These are phyloP conservation scores for Oryza meyeriana DNA, from an alignment of 176 grass and related monocot genomes.

Conservation along the genomic window DNA sequence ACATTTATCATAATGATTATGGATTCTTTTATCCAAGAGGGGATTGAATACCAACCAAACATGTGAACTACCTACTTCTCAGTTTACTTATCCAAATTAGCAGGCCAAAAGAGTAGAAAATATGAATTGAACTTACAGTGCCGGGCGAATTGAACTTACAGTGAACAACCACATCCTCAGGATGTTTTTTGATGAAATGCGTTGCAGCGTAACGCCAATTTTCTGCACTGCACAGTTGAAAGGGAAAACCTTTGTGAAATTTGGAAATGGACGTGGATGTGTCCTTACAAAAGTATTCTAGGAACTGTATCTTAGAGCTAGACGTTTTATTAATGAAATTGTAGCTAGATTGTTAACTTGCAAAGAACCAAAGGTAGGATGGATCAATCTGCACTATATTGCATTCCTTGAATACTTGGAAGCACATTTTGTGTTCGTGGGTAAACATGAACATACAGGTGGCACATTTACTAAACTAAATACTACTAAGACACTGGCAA, in stretches of 20 bases:
- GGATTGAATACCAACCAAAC: neutral
- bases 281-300: neutral
- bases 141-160: slow-evolving; percentile 47
- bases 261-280: neutral
- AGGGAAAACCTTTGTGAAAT: slow-evolving; percentile 8
- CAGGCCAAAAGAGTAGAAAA: neutral
- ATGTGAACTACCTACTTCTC: slow-evolving; percentile 6
- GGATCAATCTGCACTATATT: neutral
- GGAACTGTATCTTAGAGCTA: neutral
- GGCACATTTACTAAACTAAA: neutral
- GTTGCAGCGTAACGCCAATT: slow-evolving; percentile 80
- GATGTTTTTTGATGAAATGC: slow-evolving; percentile 75
- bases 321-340: neutral
- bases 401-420: slow-evolving; percentile 5
- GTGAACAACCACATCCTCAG: slow-evolving; percentile 79
- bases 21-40: neutral
- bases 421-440: neutral
- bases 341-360: neutral
- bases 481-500: neutral
- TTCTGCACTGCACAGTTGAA: slow-evolving; percentile 66
- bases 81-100: slow-evolving; percentile 7
- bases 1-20: neutral
- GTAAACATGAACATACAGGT: neutral
- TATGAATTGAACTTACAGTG: neutral
- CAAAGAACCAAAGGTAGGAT: slow-evolving; percentile 2